phyloP scores from a whole-genome alignment of 1,284 basidiomycete genomes.

The Stygiomarasmius scandens region DNA sequence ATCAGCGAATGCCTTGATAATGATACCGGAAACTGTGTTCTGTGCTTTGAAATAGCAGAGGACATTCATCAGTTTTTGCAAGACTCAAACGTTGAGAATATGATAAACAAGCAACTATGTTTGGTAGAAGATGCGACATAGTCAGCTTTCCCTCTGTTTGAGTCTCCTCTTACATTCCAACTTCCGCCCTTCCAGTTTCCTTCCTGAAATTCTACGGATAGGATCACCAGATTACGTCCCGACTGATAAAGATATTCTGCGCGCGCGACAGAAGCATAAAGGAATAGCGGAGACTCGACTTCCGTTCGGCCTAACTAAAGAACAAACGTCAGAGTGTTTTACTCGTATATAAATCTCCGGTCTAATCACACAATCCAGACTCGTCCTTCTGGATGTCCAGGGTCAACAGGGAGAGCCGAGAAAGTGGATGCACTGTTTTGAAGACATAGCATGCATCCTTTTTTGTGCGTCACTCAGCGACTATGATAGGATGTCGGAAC shows the following conservation, averaged over 20 bases:
- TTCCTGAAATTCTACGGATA: conserved; percentile 83
- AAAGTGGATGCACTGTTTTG: conserved; percentile 95
- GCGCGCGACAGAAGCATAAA: conserved; percentile 88
- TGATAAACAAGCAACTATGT: conserved; percentile 88
- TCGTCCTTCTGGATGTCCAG: conserved; percentile 95
- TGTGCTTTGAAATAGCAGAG: conserved; percentile 68
- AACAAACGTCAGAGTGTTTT: too few species aligned
- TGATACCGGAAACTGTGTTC: conserved; percentile 41
- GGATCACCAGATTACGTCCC: conserved; percentile 82
- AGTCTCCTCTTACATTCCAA: conserved; percentile 34
- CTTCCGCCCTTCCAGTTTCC: conserved; percentile 64
- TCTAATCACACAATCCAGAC: too few species aligned
- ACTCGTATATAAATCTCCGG: too few species aligned
- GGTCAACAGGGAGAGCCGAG: conserved; percentile 91
- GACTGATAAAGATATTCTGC: conserved; percentile 87
- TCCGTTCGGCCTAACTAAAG: too few species aligned
- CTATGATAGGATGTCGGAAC: conserved; percentile 92
- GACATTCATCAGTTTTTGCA: conserved; percentile 87
- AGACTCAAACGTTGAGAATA: conserved; percentile 84
- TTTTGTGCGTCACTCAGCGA: conserved; percentile 94
- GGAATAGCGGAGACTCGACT: conserved; percentile 89
- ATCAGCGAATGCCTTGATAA: conserved; percentile 59
- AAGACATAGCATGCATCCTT: conserved; percentile 93
- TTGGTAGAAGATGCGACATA: conserved; percentile 95
- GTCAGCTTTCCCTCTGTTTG: conserved; percentile 65